phyloP scores from a whole-genome alignment of 2,329 filamentous ascomycete genomes.

The Fusarium pseudonygamai region DNA sequence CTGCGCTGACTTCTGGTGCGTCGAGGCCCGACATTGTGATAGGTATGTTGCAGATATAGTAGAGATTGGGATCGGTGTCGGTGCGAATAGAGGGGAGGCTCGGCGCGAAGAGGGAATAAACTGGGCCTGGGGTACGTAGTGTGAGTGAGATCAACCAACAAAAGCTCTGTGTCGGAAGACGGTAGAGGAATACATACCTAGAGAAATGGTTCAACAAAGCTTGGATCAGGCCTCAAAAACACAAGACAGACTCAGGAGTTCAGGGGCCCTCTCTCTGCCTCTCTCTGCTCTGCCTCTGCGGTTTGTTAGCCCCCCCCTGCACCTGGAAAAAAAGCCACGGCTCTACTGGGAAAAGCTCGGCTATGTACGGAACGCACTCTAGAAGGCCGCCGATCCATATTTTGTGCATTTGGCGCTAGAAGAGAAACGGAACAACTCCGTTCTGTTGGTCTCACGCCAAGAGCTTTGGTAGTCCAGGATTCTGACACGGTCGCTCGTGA shows the following conservation, averaged over 20 bases:
- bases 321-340: background rate
- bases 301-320: background rate
- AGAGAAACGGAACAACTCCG: slow-evolving; percentile 26
- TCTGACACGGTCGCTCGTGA: no score
- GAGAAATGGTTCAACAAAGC: slow-evolving; percentile 20
- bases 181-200: background rate
- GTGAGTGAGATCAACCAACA: slow-evolving; percentile 1
- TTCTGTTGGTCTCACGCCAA: slow-evolving; percentile 15
- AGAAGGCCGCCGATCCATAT: slow-evolving; percentile 32
- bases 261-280: slow-evolving; percentile 4
- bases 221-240: slow-evolving; percentile 16
- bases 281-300: background rate
- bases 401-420: slow-evolving; percentile 25
- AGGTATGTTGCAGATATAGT: background rate
- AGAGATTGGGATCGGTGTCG: slow-evolving; percentile 2
- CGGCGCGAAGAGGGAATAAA: slow-evolving; percentile 15
- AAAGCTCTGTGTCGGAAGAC: background rate
- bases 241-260: slow-evolving; percentile 17
- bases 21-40: slow-evolving; percentile 63
- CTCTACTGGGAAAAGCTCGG: slow-evolving; percentile 31
- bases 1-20: slow-evolving; percentile 67
- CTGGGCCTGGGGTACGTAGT: slow-evolving; percentile 22
- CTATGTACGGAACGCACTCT: slow-evolving; percentile 20
- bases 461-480: background rate
- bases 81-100: slow-evolving; percentile 1